Conservation (phyloP, 352 stramenopile species). For the Phytophthora rubi region DNA sequence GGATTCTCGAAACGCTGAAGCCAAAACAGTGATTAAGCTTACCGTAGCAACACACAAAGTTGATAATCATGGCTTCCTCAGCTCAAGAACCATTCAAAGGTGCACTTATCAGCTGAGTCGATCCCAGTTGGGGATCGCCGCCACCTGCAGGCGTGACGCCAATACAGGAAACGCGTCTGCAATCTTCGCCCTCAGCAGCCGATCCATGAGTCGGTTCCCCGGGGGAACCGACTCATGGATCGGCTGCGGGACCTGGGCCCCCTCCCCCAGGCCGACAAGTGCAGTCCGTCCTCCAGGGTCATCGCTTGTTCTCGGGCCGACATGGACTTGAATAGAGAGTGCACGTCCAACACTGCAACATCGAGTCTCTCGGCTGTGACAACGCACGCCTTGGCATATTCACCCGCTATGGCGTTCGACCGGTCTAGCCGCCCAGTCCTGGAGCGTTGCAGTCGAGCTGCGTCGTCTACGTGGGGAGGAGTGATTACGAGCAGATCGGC, state of each 20-base stretch:
- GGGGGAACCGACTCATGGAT: too few relatives aligned
- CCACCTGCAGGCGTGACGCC: conserved; percentile 12
- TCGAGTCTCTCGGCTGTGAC: conserved; percentile 29
- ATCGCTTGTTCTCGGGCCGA: conserved; percentile 31
- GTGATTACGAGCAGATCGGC: conserved; percentile 53
- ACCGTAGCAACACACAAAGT: not conserved
- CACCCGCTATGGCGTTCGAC: conserved; percentile 39
- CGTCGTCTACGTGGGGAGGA: conserved; percentile 49
- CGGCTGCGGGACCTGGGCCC: too few relatives aligned
- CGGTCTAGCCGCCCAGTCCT: conserved; percentile 38
- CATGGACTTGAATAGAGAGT: conserved; percentile 51
- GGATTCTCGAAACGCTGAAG: not conserved
- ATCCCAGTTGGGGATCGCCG: conserved; percentile 30
- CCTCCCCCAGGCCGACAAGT: conserved; percentile 55
- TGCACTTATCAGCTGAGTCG: conserved; percentile 1
- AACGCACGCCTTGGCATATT: conserved; percentile 51
- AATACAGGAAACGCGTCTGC: conserved; percentile 28
- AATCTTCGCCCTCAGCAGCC: conserved; percentile 42
- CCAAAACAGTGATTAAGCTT: not conserved
- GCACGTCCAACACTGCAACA: conserved; percentile 47
- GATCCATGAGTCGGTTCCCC: conserved; percentile 51
- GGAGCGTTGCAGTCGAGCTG: conserved; percentile 14
- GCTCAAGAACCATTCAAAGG: not conserved
- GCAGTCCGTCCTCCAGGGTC: conserved; percentile 53
- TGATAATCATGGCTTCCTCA: not conserved